Evolutionary conservation across 192 early-diverging fungal species (phyloP), one percentile per base, ranked within the genome.

Genomic region (Paraglomus brasilianum): DNA sequence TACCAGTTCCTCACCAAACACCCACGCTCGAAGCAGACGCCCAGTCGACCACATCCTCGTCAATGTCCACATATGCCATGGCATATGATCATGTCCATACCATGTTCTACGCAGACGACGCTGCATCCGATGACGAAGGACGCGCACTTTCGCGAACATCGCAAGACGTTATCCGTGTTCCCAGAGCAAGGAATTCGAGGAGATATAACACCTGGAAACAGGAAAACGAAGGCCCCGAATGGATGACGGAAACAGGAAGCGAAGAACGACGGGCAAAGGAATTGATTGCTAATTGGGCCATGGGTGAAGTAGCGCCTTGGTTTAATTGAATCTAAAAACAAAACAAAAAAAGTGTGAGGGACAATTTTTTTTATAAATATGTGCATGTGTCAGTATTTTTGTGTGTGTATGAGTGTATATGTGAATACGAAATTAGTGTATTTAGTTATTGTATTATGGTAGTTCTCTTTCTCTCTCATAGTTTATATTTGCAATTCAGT

Each of bases 221-320:
- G 24, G 17, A 24, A 8, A 17, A 21, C 17, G 24, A 55, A n/a
- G n/a, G n/a, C n/a, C n/a, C n/a, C 17, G 52, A 55, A 11, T 15
- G 24, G 24, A 21, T 55, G 17, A 6, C n/a, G 24, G 8, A 7
- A 11, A 17, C 52, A 6, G 6, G 24, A 55, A 17, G n/a, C 6
- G 52, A 55, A 55, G 17, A 55, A 8, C 17, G 17, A 21, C 52
- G 24, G 24, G 24, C 24, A 8, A 55, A 55, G 24, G 17, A 55
- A 21, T 21, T 55, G 52, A 55, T 55, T 55, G n/a, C 52, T 55
- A 24, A 24, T 7, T 55, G 52, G 52, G 52, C 52, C 8, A 55
- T 7, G 7, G 17, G 17, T 55, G 52, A 55, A 55, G 52, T 55
- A 21, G 52, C 17, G 8, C 52, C 52, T 55, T 55, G 52, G 52